phyloP scores from a whole-genome alignment of 2,329 filamentous ascomycete genomes.

The Canariomyces notabilis region DNA sequence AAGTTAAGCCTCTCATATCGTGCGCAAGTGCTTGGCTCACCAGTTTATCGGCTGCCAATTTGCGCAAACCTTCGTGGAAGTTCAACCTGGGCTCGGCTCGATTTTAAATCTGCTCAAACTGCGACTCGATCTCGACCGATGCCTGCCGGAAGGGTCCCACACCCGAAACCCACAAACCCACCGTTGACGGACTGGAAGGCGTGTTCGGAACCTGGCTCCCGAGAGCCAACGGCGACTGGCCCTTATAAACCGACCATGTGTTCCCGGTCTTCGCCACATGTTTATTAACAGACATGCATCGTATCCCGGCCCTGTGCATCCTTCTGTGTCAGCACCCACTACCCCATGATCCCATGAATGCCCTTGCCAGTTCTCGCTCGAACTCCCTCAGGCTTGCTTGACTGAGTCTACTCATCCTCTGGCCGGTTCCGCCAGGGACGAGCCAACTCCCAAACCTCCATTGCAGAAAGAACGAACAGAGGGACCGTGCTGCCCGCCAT shows the following conservation, averaged over 20 bases:
- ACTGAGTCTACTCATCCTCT: neutral
- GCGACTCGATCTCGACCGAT: slow-evolving; percentile 4
- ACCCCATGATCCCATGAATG: no score
- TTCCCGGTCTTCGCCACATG: neutral
- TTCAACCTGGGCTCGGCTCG: neutral
- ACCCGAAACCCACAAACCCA: neutral
- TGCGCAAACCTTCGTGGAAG: neutral
- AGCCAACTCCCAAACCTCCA: neutral
- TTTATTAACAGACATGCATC: no score
- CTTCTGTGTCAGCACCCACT: no score
- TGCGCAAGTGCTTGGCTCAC: no score
- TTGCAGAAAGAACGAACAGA: neutral
- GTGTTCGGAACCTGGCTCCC: slow-evolving; percentile 7
- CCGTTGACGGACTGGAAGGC: neutral
- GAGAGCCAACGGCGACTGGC: neutral
- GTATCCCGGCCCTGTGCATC: neutral
- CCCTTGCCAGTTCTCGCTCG: neutral
- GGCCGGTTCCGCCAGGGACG: neutral
- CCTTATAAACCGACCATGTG: slow-evolving; percentile 1
- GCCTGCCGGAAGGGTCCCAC: slow-evolving; percentile 1
- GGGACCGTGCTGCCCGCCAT: neutral
- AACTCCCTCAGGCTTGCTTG: no score
- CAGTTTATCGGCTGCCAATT: no score
- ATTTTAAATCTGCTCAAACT: slow-evolving; percentile 3
- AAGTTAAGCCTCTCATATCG: no score